Base-by-base conservation (phyloP, 2,329 filamentous ascomycete genomes). In the Hypoxylon sp. region DNA sequence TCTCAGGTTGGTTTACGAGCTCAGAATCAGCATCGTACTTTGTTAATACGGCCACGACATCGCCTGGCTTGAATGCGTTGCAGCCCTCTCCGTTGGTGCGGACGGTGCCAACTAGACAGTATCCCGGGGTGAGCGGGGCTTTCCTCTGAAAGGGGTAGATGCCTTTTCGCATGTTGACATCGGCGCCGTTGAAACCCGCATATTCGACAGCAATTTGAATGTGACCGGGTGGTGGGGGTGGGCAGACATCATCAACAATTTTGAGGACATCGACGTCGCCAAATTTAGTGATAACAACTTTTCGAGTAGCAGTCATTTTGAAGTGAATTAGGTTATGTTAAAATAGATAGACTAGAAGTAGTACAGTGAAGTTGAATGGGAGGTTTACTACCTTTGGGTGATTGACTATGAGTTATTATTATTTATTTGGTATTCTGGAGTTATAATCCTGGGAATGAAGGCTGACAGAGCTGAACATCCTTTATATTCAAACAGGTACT, bases 151-250 rank as follows among this genome's bases (percentile, higher is more conserved):
- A 56, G 1, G 76, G 76, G 54, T 80, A 80, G n/a, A 55, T 57
- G 46, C 78, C 77, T 13, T 71, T 64, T 15, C 77, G 73, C 78
- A 80, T 80, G 55, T 74, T 73, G 62, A 79, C 71, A 59, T 80
- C 78, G 51, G 70, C 64, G 25, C 78, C 78, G 1, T 71, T 69
- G 65, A 80, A 78, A 38, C 75, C 74, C 2, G 76, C 63, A 64
- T 78, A 78, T 45, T 77, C 61, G 43, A 76, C 68, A 48, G 70
- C 68, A 59, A 78, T 66, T 48, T 78, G 77, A 26, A 78, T 71
- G 41, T 79, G 63, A 29, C 68, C 56, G 12, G 67, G 51, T 19
- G 64, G 50, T 4, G 76, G 76, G 7, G 71, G 55, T 1, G 66
- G 37, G 37, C 77, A 69, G 15, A 67, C 51, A n/a, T 66, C 67